Conservation (phyloP, 2,329 filamentous ascomycete genomes). For the Drechslerella coelobrocha region DNA sequence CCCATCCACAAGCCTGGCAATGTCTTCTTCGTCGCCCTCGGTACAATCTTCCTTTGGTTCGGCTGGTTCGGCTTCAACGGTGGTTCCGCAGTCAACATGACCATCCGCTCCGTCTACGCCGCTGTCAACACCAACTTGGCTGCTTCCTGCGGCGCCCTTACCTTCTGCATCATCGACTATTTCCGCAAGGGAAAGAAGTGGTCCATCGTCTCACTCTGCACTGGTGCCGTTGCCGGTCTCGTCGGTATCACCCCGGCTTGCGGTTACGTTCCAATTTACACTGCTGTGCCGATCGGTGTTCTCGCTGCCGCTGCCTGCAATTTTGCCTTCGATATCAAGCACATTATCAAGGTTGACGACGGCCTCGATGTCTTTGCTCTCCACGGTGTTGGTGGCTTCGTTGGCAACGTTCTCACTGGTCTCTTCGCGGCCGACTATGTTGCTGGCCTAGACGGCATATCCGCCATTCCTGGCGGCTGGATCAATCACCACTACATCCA, state of each 20-base stretch:
- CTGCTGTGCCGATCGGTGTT: slow-evolving; percentile 64
- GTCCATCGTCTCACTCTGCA: slow-evolving; percentile 64
- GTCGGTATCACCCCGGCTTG: slow-evolving; percentile 68
- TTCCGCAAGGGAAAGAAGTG: slow-evolving; percentile 61
- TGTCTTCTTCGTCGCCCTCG: slow-evolving; percentile 69
- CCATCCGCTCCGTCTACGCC: slow-evolving; percentile 61
- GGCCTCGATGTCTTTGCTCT: slow-evolving; percentile 68
- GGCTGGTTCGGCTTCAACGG: slow-evolving; percentile 66
- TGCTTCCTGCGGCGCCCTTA: slow-evolving; percentile 64
- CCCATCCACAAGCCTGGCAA: slow-evolving; percentile 66
- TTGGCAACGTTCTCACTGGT: slow-evolving; percentile 66
- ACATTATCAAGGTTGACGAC: slow-evolving; percentile 65
- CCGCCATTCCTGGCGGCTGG: slow-evolving; percentile 61
- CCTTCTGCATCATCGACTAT: slow-evolving; percentile 66
- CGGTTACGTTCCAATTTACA: slow-evolving; percentile 65
- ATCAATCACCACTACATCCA: slow-evolving; percentile 65
- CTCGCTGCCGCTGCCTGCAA: slow-evolving; percentile 63
- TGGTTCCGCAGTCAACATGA: slow-evolving; percentile 51
- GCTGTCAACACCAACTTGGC: slow-evolving; percentile 68
- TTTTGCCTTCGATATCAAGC: slow-evolving; percentile 62
- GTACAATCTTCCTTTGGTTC: slow-evolving; percentile 71
- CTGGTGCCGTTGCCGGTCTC: slow-evolving; percentile 65
- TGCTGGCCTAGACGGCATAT: slow-evolving; percentile 64
- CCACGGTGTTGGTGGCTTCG: slow-evolving; percentile 67
- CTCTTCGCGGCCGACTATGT: slow-evolving; percentile 65